phyloP scores from a whole-genome alignment of 257 asterid species.

The Ajuga chamaepitys region DNA sequence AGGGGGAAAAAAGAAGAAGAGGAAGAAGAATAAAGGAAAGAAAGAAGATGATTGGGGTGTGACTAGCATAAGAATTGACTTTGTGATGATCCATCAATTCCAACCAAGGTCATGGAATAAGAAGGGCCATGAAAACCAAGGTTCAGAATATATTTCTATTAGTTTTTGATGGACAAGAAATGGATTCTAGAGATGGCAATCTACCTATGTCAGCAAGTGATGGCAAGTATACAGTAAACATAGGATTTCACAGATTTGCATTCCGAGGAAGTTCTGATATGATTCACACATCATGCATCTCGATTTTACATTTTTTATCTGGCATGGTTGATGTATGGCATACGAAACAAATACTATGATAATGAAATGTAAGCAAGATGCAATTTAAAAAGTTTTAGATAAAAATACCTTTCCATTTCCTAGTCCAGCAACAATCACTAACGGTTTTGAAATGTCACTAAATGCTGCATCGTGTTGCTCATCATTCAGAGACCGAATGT shows the following conservation, averaged over 20 bases:
- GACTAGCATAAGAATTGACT: too few relatives aligned
- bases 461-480: slow-evolving; percentile 95
- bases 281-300: background rate
- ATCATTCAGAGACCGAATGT: slow-evolving; percentile 63
- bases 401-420: too few relatives aligned
- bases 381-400: too few relatives aligned
- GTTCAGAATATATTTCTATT: background rate
- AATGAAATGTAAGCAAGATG: too few relatives aligned
- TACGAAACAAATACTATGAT: slow-evolving; percentile 23
- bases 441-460: slow-evolving; percentile 66
- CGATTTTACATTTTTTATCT: background rate
- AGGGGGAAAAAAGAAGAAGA: background rate
- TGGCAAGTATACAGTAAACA: too few relatives aligned
- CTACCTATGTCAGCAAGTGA: background rate
- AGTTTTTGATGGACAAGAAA: background rate
- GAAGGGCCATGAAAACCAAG: background rate
- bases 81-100: too few relatives aligned
- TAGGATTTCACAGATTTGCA: background rate
- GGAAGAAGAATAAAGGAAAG: too few relatives aligned
- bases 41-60: too few relatives aligned
- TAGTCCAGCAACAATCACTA: slow-evolving; percentile 96
- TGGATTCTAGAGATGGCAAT: background rate
- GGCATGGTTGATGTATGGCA: slow-evolving; percentile 85
- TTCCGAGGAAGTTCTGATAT: background rate
- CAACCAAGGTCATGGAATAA: too few relatives aligned